Evolutionary conservation across 768 basidiomycete genomes (phyloP).

Genomic region (Serendipita vermifera): DNA sequence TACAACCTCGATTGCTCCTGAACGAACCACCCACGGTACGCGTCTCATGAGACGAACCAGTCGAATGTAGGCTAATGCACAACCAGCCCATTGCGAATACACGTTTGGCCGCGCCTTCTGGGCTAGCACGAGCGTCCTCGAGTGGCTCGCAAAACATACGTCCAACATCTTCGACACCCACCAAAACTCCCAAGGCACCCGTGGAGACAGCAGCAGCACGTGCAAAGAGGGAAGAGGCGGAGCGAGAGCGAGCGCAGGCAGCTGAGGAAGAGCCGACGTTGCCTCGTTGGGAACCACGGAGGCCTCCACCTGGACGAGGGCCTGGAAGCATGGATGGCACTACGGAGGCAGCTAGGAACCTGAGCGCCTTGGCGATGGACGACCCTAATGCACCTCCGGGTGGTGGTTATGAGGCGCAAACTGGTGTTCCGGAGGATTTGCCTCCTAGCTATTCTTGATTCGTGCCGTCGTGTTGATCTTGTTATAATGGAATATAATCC

Average conservation of each 20-base stretch:
- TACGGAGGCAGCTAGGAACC: background rate
- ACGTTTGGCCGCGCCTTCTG: too few species aligned
- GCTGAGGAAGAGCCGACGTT: background rate
- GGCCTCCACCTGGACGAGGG: background rate
- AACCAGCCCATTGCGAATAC: too few species aligned
- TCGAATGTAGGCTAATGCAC: too few species aligned
- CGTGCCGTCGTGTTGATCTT: too few species aligned
- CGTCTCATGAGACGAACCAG: too few species aligned
- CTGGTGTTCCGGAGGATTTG: background rate
- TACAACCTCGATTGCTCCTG: background rate
- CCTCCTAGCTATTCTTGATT: slow-evolving; percentile 1
- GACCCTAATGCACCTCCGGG: background rate
- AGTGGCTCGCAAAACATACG: too few species aligned
- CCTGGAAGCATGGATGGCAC: slow-evolving; percentile 1
- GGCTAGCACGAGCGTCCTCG: too few species aligned
- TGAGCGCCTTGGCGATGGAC: background rate
- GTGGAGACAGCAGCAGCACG: background rate
- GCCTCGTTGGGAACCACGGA: background rate
- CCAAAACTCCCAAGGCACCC: background rate
- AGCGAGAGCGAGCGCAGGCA: background rate
- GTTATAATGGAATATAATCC: too few species aligned
- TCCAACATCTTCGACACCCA: background rate
- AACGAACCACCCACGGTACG: background rate
- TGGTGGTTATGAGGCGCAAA: too few species aligned
- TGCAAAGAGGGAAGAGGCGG: slow-evolving; percentile 7